A percentile compares a stretch with the other conserved stretches of the same genome.
Conservation (phyloP, 2,329 filamentous ascomycete genomes). For the Fusarium solani-melongenae region DNA sequence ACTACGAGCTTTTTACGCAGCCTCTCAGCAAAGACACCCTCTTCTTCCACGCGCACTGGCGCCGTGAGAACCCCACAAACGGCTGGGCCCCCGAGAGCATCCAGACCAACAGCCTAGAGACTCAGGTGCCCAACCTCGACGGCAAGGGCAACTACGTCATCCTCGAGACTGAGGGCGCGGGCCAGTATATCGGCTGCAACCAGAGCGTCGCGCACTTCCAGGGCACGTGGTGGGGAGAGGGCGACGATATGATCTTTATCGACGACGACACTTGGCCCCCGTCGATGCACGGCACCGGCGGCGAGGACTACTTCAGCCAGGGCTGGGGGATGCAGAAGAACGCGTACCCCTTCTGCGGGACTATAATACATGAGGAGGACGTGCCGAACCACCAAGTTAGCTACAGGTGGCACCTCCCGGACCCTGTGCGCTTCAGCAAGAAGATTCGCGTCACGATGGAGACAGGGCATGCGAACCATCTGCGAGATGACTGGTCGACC, state of each 20-base stretch:
- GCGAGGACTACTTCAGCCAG: conserved; percentile 48
- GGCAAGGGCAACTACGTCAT: conserved; percentile 46
- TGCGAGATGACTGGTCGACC: conserved; percentile 47
- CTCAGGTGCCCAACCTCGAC: conserved; percentile 46
- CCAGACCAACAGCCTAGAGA: conserved; percentile 49
- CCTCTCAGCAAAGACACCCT: conserved; percentile 43
- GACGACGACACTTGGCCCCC: conserved; percentile 50
- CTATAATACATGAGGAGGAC: conserved; percentile 49
- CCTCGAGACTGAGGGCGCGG: conserved; percentile 46
- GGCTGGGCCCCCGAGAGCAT: conserved; percentile 46
- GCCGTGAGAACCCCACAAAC: conserved; percentile 47
- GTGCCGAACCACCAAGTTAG: conserved; percentile 46
- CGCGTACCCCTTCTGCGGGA: conserved; percentile 47
- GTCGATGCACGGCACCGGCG: conserved; percentile 48
- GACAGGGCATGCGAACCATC: conserved; percentile 47
- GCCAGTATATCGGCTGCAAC: conserved; percentile 48
- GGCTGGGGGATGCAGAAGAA: conserved; percentile 53
- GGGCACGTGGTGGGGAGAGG: conserved; percentile 50
- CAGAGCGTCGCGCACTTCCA: conserved; percentile 48
- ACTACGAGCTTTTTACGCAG: conserved; percentile 46
- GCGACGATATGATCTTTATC: conserved; percentile 51
- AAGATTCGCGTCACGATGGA: conserved; percentile 43
- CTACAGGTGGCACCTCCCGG: conserved; percentile 49
- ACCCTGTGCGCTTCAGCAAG: conserved; percentile 48
- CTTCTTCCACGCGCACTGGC: conserved; percentile 51